Evolutionary conservation across 2,329 filamentous ascomycete species (phyloP), one percentile per base, ranked within the genome.

Genomic region (Alternaria dauci): DNA sequence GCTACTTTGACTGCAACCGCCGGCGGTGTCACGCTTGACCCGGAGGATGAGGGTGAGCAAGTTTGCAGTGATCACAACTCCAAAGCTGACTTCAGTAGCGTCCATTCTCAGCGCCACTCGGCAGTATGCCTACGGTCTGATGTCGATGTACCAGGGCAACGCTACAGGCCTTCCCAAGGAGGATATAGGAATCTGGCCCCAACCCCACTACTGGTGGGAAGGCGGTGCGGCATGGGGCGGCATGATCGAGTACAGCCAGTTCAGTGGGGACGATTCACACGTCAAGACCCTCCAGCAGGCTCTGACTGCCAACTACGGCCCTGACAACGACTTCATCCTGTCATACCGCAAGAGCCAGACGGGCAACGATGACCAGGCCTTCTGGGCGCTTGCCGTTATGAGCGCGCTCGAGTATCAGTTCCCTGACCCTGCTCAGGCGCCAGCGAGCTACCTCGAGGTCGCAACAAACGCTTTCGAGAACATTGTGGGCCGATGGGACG

Each of bases 291-390:
- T 81, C 11, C 81, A 76, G 28, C 73, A 79, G 50, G 77, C 75
- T 80, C 78, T 82, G 78, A 78, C 76, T 18, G 72, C 76, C 26
- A 81, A 81, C 65, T 74, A 76, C 26, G 78, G 80, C 9, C 77
- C 79, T 1, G 69, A 79, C 43, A 79, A 80, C 55, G 76, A 82
- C 70, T 81, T 79, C 67, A 77, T 83, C 65, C 74, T 81, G 36
- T 81, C 84, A 79, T 76, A 73, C 54, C 70, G 72, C 44, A 73
- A 65, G 54, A 56, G 67, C 48, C 71, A 78, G 52, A 74, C 75
- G 74, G 89, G 90, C 54, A 93, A 92, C 66, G 90, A 92, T 67
- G 90, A 93, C 71, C 88, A 92, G 72, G 88, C 87, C 32, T 92
- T 92, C 74, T 93, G 90, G 90, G 87, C 84, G 11, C 87, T 91